A percentile compares a stretch with the other conserved stretches of the same genome.
phyloP scores from a whole-genome alignment of 2,329 filamentous ascomycete genomes.

The Hirsutella rhossiliensis region DNA sequence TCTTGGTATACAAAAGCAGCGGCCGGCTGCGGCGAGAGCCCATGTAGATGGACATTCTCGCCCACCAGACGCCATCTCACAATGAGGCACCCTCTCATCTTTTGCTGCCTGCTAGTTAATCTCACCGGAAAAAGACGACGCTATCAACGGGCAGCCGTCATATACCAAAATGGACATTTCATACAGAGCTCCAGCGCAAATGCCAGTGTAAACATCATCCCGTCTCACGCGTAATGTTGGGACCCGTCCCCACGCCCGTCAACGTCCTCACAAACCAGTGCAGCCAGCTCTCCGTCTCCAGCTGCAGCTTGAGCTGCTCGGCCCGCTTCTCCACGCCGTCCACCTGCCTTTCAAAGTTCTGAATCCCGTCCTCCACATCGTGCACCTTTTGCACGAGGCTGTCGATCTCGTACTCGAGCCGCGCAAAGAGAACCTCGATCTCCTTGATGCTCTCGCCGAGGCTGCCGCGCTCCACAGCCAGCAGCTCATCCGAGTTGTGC shows the following conservation, averaged over 20 bases:
- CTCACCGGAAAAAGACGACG: too few species aligned
- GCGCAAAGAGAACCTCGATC: slow-evolving; percentile 68
- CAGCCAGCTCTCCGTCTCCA: slow-evolving; percentile 52
- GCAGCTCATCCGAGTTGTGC: slow-evolving; percentile 53
- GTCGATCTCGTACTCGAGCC: slow-evolving; percentile 85
- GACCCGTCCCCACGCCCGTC: slow-evolving; percentile 48
- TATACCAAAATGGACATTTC: not conserved
- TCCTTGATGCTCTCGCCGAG: slow-evolving; percentile 65
- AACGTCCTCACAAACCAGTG: slow-evolving; percentile 51
- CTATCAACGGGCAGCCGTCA: not conserved
- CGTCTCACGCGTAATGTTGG: slow-evolving; percentile 33
- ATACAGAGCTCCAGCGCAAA: not conserved
- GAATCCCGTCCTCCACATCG: slow-evolving; percentile 75
- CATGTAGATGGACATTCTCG: too few species aligned
- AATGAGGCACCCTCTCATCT: too few species aligned
- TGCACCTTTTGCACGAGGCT: slow-evolving; percentile 68
- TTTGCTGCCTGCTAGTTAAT: too few species aligned
- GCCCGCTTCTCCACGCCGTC: slow-evolving; percentile 55
- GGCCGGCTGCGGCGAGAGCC: too few species aligned
- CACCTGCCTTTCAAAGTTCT: slow-evolving; percentile 69
- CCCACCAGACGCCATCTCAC: too few species aligned
- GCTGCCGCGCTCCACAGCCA: slow-evolving; percentile 55
- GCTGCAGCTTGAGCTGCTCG: slow-evolving; percentile 47
- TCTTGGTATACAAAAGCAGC: not conserved
- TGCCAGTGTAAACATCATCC: slow-evolving; percentile 7